Evolutionary conservation across 176 grass and related monocot genomes (phyloP), one percentile per base, ranked within the genome.

Genomic region (Oryza meridionalis): DNA sequence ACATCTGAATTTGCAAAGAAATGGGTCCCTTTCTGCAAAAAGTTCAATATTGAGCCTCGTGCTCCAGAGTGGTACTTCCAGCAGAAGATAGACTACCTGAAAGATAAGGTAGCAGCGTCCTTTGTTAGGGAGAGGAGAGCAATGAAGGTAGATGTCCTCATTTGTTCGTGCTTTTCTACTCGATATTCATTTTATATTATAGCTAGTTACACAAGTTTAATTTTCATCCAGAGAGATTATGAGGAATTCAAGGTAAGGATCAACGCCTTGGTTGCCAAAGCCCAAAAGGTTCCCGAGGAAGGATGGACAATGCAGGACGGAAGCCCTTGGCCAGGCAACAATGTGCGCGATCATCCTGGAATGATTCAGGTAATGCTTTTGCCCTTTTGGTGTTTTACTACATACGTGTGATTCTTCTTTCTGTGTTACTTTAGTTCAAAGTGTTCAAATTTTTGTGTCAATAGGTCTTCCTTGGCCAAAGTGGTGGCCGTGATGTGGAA

Each of bases 1-100:
- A 98, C 95, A 79, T 98, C 92, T 69, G 95, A 98, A 86, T 98
- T 98, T 82, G 92, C 95, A 88, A 94, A 98, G 86, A 98, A 94
- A 78, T 94, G 95, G 95, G 92, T 94, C 3, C 95, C 95, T 53
- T 98, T 94, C 76, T 91, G 88, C 47, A 98, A 98, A 77, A 94
- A 94, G 79, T 97, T 91, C 65, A 92, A 75, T 75, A 31, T 98
- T 3, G 90, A 98, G 75, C 92, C 95, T 46, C 90, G 94, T 74
- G 94, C 94, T 55, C 94, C 94, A 22, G 94, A 97, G 71, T 92
- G 71, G 72, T 97, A 97, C 83, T 94, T 97, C 85, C 94, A 97
- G 59, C 89, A 92, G 83, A 97, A 93, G 86, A 98, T 94, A 78
- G 95, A 98, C 69, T 98, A 98, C 91, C 75, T 97, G 55, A 97